Evolutionary conservation across 305 asterid genomes (phyloP).

Genomic region (Andrographis paniculata): DNA sequence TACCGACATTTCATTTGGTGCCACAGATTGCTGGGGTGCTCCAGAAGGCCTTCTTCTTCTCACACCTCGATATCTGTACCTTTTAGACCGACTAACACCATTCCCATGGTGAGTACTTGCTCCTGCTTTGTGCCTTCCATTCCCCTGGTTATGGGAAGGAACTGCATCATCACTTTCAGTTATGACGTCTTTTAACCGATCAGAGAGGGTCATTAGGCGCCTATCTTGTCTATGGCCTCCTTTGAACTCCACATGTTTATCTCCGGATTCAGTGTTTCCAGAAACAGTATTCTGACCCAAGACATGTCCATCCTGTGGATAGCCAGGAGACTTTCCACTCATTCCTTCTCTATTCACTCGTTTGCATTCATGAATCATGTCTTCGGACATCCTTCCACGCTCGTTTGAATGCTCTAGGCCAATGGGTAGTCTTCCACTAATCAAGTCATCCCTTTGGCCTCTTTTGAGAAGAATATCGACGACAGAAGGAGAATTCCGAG

Average conservation of each 20-base stretch:
- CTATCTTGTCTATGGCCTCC: slow-evolving; percentile 33
- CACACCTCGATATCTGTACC: slow-evolving; percentile 64
- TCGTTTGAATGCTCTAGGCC: slow-evolving; percentile 36
- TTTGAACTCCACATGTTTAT: slow-evolving; percentile 24
- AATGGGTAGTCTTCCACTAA: slow-evolving; percentile 50
- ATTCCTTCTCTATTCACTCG: slow-evolving; percentile 24
- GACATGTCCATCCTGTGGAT: slow-evolving; percentile 23
- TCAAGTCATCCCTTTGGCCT: slow-evolving; percentile 39
- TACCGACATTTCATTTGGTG: slow-evolving; percentile 70
- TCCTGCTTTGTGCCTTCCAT: slow-evolving; percentile 31
- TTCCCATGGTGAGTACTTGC: slow-evolving; percentile 28
- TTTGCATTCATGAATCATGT: slow-evolving; percentile 30
- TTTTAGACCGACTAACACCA: slow-evolving; percentile 43
- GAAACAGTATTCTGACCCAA: slow-evolving; percentile 27
- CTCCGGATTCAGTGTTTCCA: slow-evolving; percentile 40
- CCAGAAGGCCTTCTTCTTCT: slow-evolving; percentile 54
- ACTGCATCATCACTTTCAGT: slow-evolving; percentile 63
- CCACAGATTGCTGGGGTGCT: slow-evolving; percentile 40
- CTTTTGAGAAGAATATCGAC: slow-evolving; percentile 34
- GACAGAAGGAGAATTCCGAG: slow-evolving; percentile 79
- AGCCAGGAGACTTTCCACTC: slow-evolving; percentile 29
- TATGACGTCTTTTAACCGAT: slow-evolving; percentile 42
- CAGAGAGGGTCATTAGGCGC: slow-evolving; percentile 47
- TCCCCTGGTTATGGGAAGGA: slow-evolving; percentile 42
- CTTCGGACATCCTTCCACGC: slow-evolving; percentile 30